A percentile compares a stretch with the other conserved stretches of the same genome.
Conservation (phyloP, 2,329 filamentous ascomycete species). For the Catunica adiposa region DNA sequence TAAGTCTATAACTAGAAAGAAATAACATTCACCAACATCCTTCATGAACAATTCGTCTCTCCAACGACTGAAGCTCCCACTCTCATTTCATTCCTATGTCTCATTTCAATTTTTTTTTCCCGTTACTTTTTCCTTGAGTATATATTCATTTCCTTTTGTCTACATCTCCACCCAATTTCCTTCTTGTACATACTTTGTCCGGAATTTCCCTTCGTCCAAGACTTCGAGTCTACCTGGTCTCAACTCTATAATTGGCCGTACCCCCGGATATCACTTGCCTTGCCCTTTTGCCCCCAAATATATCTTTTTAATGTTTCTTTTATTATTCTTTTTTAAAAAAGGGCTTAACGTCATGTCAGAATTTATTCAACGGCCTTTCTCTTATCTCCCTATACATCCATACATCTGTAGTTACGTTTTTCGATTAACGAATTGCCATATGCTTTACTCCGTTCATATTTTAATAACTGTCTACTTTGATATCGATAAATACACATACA, state of each 20-base stretch:
- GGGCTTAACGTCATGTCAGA: background rate
- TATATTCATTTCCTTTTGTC: constrained; percentile 3
- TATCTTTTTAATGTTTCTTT: background rate
- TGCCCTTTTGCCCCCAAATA: background rate
- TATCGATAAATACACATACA: background rate
- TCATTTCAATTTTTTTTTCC: background rate
- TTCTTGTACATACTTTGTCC: background rate
- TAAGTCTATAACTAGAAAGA: no score
- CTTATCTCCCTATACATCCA: background rate
- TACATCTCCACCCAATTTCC: background rate
- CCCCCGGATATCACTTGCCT: background rate
- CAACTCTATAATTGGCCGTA: background rate
- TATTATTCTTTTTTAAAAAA: background rate
- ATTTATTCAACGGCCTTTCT: background rate
- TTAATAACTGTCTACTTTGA: background rate
- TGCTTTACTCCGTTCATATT: background rate
- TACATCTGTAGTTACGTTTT: background rate
- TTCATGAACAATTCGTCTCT: no score
- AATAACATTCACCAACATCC: no score
- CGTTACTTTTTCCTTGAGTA: background rate
- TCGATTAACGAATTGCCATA: background rate
- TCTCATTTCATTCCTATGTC: no score
- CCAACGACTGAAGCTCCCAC: no score
- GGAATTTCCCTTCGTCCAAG: background rate
- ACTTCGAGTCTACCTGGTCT: background rate